These are phyloP conservation scores for Podochytrium sp. DNA, from an alignment of 192 early-diverging fungal genomes.

Conservation along the genomic window DNA sequence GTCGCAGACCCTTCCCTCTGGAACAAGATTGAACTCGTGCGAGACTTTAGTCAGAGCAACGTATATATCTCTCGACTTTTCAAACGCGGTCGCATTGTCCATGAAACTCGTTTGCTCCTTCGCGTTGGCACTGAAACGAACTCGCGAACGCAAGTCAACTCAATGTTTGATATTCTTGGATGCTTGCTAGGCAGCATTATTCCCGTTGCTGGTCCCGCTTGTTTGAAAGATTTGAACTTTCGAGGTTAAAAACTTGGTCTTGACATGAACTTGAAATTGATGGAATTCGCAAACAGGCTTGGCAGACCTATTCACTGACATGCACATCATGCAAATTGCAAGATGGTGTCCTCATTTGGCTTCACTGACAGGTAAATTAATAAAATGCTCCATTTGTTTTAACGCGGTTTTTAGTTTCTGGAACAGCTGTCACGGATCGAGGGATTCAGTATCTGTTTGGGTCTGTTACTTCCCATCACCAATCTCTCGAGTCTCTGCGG, in stretches of 20 bases:
- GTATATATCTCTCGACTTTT: background rate
- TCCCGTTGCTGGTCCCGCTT: background rate
- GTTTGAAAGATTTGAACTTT: background rate
- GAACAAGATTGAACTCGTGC: background rate
- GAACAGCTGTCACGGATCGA: slow-evolving; percentile 25
- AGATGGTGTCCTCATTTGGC: slow-evolving; percentile 30
- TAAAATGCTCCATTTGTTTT: background rate
- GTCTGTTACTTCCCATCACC: background rate
- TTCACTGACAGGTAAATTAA: background rate
- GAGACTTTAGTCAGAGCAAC: slow-evolving; percentile 5
- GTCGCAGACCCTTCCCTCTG: background rate
- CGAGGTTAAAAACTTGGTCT: slow-evolving; percentile 1
- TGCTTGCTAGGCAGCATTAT: background rate
- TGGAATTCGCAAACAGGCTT: background rate
- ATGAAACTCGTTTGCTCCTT: background rate
- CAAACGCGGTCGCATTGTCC: background rate
- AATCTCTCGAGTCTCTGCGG: background rate
- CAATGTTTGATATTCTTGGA: background rate
- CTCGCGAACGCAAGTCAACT: background rate
- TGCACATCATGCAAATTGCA: slow-evolving; percentile 30
- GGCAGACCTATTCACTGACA: slow-evolving; percentile 3
- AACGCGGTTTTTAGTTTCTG: slow-evolving; percentile 8
- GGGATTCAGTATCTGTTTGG: slow-evolving; percentile 29
- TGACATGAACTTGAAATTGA: background rate
- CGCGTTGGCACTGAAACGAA: background rate